A percentile compares a stretch with the other conserved stretches of the same genome.
phyloP scores from a whole-genome alignment of 2,329 filamentous ascomycete genomes.

The Colletotrichum tropicale region DNA sequence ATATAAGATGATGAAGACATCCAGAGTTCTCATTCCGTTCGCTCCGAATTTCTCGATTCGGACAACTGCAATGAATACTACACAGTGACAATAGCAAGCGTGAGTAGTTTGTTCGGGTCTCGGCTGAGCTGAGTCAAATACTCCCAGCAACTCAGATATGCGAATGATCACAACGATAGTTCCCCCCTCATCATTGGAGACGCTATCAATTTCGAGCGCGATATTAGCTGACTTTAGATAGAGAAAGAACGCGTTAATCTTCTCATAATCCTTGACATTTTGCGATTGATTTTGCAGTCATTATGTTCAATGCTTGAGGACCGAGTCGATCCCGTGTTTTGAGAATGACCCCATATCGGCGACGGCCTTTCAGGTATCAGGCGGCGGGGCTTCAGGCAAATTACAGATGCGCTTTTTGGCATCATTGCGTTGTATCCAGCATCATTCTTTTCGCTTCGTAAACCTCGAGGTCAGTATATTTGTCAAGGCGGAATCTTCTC shows the following conservation, averaged over 20 bases:
- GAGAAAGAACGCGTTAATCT: neutral
- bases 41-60: neutral
- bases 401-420: neutral
- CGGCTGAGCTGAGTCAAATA: neutral
- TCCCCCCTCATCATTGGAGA: neutral
- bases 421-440: neutral
- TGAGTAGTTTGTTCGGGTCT: neutral
- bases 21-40: neutral
- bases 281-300: neutral
- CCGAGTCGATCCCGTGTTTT: neutral
- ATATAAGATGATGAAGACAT: neutral
- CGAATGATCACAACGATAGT: neutral
- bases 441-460: neutral
- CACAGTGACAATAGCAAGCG: neutral
- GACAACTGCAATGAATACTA: neutral
- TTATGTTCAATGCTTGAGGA: neutral
- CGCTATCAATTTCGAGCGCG: neutral
- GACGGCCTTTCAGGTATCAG: neutral
- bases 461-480: neutral
- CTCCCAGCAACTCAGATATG: neutral
- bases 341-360: neutral
- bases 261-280: neutral
- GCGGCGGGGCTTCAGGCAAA: neutral
- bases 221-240: neutral
- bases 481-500: neutral